phyloP scores from a whole-genome alignment of 129 eudicot genomes.

The Helichrysum umbraculigerum region DNA sequence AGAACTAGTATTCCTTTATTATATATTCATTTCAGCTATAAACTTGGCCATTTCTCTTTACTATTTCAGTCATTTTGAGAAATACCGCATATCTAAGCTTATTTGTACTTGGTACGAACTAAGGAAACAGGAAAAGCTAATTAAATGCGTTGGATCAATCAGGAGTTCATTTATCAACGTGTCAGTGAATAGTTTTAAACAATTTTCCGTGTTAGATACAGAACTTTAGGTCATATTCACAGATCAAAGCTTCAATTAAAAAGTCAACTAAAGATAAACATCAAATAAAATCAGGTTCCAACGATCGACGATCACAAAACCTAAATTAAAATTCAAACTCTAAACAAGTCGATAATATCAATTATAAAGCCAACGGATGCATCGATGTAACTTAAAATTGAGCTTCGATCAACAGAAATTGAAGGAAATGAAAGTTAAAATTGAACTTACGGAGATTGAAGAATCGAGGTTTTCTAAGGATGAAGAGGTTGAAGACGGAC shows the following conservation, averaged over 20 bases:
- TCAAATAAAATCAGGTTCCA: constrained; percentile 3
- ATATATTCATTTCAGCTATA: not conserved
- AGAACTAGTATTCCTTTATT: not conserved
- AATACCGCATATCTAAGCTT: not conserved
- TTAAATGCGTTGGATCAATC: constrained; percentile 9
- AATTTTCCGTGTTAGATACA: not conserved
- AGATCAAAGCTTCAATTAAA: constrained; percentile 21
- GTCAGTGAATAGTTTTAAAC: not conserved
- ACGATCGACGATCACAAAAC: not conserved
- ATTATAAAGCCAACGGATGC: not conserved
- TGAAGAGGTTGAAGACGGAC: constrained; percentile 67
- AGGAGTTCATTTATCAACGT: constrained; percentile 3
- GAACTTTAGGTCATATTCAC: not conserved
- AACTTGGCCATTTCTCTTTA: not conserved
- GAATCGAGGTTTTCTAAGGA: constrained; percentile 68
- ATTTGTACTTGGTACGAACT: constrained; percentile 8
- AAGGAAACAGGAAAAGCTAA: not conserved
- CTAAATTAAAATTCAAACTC: constrained; percentile 4
- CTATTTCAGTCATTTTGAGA: constrained; percentile 7
- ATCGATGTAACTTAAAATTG: not conserved
- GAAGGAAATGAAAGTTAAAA: not conserved
- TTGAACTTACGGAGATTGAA: constrained; percentile 58
- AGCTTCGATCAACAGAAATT: constrained; percentile 9
- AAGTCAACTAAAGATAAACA: constrained; percentile 12
- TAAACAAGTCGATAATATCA: constrained; percentile 1